Conservation (phyloP, 2,329 filamentous ascomycete species). For the Botrytis galanthina region DNA sequence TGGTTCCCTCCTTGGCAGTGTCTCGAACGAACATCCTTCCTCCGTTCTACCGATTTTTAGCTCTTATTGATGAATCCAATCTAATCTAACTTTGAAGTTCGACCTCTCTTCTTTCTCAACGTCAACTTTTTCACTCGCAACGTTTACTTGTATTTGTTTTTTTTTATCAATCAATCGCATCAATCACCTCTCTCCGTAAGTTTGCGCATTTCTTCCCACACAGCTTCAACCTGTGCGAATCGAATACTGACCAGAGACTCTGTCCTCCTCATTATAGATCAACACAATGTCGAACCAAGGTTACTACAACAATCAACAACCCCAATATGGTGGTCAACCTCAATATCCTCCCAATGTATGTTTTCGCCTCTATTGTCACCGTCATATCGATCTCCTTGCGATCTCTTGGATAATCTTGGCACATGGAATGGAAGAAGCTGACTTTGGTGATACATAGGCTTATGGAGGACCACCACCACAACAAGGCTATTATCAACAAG, state of each 20-base stretch:
- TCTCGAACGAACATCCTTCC: conserved; percentile 17
- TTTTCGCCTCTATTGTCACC: conserved; percentile 19
- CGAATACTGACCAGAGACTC: conserved; percentile 2
- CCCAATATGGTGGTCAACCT: conserved; percentile 40
- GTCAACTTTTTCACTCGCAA: background rate
- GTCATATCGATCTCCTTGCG: conserved; percentile 5
- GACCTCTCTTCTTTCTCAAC: conserved; percentile 4
- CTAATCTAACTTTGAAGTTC: conserved; percentile 11
- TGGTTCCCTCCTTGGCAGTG: background rate
- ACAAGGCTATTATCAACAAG: conserved; percentile 27
- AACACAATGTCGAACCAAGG: conserved; percentile 28
- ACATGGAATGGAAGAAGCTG: conserved; percentile 13
- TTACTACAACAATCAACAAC: conserved; percentile 42
- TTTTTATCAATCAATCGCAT: background rate
- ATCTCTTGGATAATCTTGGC: conserved; percentile 17
- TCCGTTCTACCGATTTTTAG: conserved; percentile 14
- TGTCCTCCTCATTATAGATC: background rate
- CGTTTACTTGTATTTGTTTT: background rate
- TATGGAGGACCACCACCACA: conserved; percentile 27
- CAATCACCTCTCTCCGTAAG: background rate
- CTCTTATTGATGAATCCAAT: conserved; percentile 12
- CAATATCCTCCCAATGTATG: conserved; percentile 29
- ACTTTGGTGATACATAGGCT: conserved; percentile 16
- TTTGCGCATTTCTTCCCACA: background rate
- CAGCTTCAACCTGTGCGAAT: background rate